Percentiles rank a stretch among this genome's conserved stretches.
phyloP scores from a whole-genome alignment of 140 eudicot genomes.

The Cichorium intybus region DNA sequence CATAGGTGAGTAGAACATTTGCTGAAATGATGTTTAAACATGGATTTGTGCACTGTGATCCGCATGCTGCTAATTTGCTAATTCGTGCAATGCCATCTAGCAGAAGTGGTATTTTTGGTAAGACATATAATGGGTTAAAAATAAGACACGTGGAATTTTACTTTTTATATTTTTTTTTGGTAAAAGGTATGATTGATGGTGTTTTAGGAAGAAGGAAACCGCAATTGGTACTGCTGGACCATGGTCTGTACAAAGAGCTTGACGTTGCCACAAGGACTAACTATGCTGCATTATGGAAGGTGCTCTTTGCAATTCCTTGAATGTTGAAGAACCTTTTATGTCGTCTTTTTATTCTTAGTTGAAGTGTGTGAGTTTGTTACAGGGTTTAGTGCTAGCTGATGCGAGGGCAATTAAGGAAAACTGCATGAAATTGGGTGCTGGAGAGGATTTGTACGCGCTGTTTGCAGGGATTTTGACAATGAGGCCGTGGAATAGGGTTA shows the following conservation, averaged over 20 bases:
- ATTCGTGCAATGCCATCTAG: constrained; percentile 65
- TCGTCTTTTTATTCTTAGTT: neutral
- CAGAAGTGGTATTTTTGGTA: constrained; percentile 41
- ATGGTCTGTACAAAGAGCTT: constrained; percentile 89
- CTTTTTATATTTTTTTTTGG: neutral
- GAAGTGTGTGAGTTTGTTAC: constrained; percentile 8
- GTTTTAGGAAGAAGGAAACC: constrained; percentile 69
- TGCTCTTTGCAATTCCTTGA: constrained; percentile 10
- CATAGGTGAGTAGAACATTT: constrained; percentile 64
- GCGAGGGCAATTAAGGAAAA: constrained; percentile 72
- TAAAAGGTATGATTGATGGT: neutral
- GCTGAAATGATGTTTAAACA: constrained; percentile 85
- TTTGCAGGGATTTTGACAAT: constrained; percentile 95
- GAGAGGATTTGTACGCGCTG: constrained; percentile 82
- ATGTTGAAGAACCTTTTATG: neutral
- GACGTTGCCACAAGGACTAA: constrained; percentile 60
- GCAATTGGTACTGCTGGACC: constrained; percentile 83
- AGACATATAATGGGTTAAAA: constrained; percentile 4
- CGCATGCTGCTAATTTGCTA: constrained; percentile 71
- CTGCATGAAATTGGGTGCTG: constrained; percentile 82
- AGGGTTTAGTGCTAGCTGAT: constrained; percentile 87
- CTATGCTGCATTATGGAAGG: constrained; percentile 95
- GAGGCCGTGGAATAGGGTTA: constrained; percentile 91
- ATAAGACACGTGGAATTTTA: neutral
- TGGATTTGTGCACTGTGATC: constrained; percentile 90